Evolutionary conservation across 331 rosid genomes (phyloP).

Genomic region (Malus hybrid): DNA sequence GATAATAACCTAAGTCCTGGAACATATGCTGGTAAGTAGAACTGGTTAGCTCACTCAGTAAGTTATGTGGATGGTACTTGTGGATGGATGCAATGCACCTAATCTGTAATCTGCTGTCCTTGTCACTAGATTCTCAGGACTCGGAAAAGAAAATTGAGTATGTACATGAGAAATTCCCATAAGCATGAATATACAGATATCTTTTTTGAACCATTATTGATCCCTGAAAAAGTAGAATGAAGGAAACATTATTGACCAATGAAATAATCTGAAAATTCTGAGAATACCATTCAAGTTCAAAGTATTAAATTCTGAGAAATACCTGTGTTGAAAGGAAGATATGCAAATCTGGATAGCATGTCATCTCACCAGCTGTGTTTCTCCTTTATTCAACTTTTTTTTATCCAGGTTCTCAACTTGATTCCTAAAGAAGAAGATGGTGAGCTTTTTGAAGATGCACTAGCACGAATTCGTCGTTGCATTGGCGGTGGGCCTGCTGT

Average conservation of each 20-base stretch:
- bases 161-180: background rate
- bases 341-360: background rate
- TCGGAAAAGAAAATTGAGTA: background rate
- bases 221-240: background rate
- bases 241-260: background rate
- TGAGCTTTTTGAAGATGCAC: constrained; percentile 79
- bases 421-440: constrained; percentile 86
- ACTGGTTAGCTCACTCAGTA: background rate
- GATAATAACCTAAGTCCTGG: background rate
- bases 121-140: background rate
- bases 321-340: background rate
- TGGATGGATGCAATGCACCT: background rate
- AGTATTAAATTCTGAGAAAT: background rate
- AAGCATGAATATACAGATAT: background rate
- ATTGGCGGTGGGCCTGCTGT: constrained; percentile 74
- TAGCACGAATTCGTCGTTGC: constrained; percentile 72
- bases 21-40: background rate
- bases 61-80: background rate
- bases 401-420: constrained; percentile 47
- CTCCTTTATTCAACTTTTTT: background rate
- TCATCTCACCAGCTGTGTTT: background rate
- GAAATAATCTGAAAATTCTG: background rate
- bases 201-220: background rate
- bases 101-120: background rate
- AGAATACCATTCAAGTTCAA: background rate